Conservation (phyloP, 2,329 filamentous ascomycete genomes). For the Hypoxylon rubiginosum region DNA sequence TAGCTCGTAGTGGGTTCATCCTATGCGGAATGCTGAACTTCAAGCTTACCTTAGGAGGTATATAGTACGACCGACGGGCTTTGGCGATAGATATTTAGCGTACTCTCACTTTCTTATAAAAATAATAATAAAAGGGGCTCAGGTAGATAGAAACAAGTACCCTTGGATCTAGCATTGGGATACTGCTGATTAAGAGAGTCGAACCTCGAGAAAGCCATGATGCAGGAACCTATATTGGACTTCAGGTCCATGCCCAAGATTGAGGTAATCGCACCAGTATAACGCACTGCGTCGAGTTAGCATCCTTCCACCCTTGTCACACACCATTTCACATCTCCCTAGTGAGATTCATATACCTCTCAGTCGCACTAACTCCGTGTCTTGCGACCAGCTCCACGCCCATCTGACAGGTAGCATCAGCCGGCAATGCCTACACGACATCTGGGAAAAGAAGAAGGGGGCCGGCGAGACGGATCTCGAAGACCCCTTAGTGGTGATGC, state of each 20-base stretch:
- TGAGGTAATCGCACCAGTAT: slow-evolving; percentile 57
- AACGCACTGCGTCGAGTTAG: background rate
- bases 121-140: background rate
- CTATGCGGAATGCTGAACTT: background rate
- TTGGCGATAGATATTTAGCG: background rate
- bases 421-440: slow-evolving; percentile 77
- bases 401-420: slow-evolving; percentile 85
- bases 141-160: background rate
- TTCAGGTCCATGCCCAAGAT: slow-evolving; percentile 67
- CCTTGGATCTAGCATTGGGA: background rate
- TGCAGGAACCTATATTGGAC: slow-evolving; percentile 52
- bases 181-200: background rate
- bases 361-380: slow-evolving; percentile 15
- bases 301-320: slow-evolving; percentile 1
- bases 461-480: slow-evolving; percentile 67
- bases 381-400: slow-evolving; percentile 74
- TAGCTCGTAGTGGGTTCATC: background rate
- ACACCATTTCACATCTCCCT: background rate
- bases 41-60: background rate
- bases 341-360: background rate
- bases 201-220: slow-evolving; percentile 14
- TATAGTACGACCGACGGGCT: background rate
- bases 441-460: slow-evolving; percentile 75
- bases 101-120: background rate
- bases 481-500: slow-evolving; percentile 78